Evolutionary conservation across 352 stramenopile species (phyloP).

Genomic region (Phytophthora pinifolia): DNA sequence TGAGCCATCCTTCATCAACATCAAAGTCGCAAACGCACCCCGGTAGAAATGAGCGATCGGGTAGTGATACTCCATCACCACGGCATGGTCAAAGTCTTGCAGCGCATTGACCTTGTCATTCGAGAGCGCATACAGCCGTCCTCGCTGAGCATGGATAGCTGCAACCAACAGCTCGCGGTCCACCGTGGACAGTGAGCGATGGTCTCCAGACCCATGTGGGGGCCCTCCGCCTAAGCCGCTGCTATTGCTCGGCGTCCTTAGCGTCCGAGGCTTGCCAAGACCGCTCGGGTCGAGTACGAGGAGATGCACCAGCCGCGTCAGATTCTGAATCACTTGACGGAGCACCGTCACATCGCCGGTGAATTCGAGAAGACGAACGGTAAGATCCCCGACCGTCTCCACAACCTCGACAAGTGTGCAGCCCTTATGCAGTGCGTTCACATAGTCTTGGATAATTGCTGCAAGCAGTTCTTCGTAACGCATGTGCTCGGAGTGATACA

Average conservation of each 20-base stretch:
- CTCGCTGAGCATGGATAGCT: conserved; percentile 62
- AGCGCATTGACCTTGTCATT: conserved; percentile 49
- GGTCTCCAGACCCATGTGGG: conserved; percentile 3
- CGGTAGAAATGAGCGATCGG: conserved; percentile 79
- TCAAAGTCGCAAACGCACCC: conserved; percentile 58
- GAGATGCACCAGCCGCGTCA: conserved; percentile 58
- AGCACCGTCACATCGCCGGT: conserved; percentile 59
- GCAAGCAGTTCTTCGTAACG: conserved; percentile 63
- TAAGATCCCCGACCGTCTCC: conserved; percentile 73
- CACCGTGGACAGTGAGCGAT: conserved; percentile 30
- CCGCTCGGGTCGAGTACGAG: conserved; percentile 42
- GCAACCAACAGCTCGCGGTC: conserved; percentile 56
- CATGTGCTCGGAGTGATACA: conserved; percentile 72
- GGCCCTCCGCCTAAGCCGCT: conserved; percentile 16
- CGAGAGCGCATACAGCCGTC: conserved; percentile 60
- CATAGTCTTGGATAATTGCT: conserved; percentile 74
- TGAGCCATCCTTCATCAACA: conserved; percentile 26
- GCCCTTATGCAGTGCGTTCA: conserved; percentile 67
- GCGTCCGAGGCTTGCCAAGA: conserved; percentile 23
- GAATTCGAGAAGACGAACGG: conserved; percentile 65
- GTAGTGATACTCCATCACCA: conserved; percentile 82
- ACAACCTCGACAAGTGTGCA: conserved; percentile 74
- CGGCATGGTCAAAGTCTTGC: conserved; percentile 67
- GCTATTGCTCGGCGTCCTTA: conserved; percentile 11
- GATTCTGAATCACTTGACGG: conserved; percentile 61